Conservation (phyloP, 116 monocot species). For the Trichopus zeylanicus region DNA sequence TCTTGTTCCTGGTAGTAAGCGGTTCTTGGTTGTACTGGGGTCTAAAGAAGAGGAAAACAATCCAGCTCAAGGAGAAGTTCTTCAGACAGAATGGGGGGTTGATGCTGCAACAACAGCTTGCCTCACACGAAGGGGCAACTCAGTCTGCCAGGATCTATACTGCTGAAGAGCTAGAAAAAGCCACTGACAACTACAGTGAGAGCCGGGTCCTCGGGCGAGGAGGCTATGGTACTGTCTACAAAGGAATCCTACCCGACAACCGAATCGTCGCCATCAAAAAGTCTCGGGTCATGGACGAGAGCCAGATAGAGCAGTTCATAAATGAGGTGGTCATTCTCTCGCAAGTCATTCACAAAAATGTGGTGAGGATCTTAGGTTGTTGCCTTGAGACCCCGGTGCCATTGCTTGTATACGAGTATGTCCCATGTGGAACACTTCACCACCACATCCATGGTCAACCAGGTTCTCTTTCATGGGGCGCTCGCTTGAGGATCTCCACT, state of each 20-base stretch:
- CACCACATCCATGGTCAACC: background rate
- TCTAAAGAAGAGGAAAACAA: conserved; percentile 28
- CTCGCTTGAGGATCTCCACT: conserved; percentile 12
- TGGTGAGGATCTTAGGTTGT: conserved; percentile 15
- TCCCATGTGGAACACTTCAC: conserved; percentile 10
- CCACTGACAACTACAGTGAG: conserved; percentile 17
- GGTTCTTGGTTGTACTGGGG: conserved; percentile 24
- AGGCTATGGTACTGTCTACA: conserved; percentile 2
- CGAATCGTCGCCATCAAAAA: conserved; percentile 3
- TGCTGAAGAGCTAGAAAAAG: conserved; percentile 17
- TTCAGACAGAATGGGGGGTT: conserved; percentile 56
- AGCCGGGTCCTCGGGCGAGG: background rate
- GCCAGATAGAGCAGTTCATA: conserved; percentile 7
- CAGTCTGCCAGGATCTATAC: conserved; percentile 19
- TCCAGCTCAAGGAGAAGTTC: conserved; percentile 25
- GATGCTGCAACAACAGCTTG: conserved; percentile 17
- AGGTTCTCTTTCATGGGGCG: background rate
- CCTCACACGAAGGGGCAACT: background rate
- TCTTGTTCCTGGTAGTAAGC: conserved; percentile 16
- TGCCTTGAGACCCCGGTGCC: conserved; percentile 20
- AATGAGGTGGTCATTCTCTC: conserved; percentile 22
- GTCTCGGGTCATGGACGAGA: conserved; percentile 1
- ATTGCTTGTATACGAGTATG: conserved; percentile 18
- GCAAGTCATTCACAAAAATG: conserved; percentile 13
- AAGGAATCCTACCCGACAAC: conserved; percentile 1